These are phyloP conservation scores for Agaricus subrufescens DNA, from an alignment of 768 basidiomycete genomes.

Conservation along the genomic window DNA sequence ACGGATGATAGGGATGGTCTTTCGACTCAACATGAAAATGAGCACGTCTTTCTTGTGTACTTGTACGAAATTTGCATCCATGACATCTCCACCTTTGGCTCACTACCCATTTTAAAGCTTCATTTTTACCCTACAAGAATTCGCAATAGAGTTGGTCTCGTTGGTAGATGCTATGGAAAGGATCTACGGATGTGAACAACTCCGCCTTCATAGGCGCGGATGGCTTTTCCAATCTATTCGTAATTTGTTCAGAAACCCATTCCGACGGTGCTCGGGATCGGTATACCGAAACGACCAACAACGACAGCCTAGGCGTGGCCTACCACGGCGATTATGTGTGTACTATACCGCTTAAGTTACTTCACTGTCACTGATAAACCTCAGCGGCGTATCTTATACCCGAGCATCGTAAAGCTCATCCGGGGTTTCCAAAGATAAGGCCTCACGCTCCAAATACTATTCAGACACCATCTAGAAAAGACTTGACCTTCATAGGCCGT, in stretches of 20 bases:
- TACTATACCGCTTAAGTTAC: not conserved
- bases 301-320: conserved; percentile 2
- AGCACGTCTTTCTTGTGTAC: conserved; percentile 85
- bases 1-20: conserved; percentile 27
- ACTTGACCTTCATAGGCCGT: conserved; percentile 56
- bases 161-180: conserved; percentile 82
- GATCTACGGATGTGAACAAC: conserved; percentile 66
- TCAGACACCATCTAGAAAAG: conserved; percentile 64
- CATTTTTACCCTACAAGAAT: conserved; percentile 95
- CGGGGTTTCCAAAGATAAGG: conserved; percentile 75
- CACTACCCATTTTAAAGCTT: conserved; percentile 49
- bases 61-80: conserved; percentile 54
- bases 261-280: not conserved
- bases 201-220: conserved; percentile 26
- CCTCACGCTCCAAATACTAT: conserved; percentile 85
- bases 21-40: conserved; percentile 53
- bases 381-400: conserved; percentile 49
- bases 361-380: not conserved
- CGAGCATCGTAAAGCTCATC: conserved; percentile 41
- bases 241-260: conserved; percentile 8
- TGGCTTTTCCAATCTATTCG: conserved; percentile 20
- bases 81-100: not conserved
- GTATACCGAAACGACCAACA: not conserved
- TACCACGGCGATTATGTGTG: conserved; percentile 37
- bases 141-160: conserved; percentile 75